Evolutionary conservation across 352 stramenopile genomes (phyloP).

Genomic region (Phytophthora vignae): DNA sequence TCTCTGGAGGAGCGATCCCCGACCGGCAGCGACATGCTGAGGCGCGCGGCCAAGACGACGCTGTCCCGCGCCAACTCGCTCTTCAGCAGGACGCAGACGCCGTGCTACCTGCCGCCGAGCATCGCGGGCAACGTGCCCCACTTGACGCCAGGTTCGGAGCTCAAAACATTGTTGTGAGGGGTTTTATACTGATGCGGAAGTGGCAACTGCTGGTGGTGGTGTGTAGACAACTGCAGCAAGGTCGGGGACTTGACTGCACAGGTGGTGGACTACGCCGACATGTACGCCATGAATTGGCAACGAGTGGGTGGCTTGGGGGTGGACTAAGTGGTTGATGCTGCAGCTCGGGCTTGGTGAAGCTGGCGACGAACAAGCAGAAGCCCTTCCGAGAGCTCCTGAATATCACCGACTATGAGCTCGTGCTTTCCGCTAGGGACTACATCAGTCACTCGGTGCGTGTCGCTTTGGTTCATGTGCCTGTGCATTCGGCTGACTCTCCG

Average conservation of each 20-base stretch:
- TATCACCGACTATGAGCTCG: conserved; percentile 48
- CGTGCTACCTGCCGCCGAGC: conserved; percentile 77
- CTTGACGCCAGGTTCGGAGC: conserved; percentile 63
- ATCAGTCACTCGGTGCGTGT: conserved; percentile 52
- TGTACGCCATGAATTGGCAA: conserved; percentile 47
- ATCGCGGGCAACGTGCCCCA: conserved; percentile 75
- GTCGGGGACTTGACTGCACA: conserved; percentile 66
- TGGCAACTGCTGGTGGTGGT: neutral
- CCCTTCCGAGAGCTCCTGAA: conserved; percentile 64
- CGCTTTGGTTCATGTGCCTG: neutral
- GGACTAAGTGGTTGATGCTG: neutral
- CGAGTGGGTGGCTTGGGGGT: neutral
- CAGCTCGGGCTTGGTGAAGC: conserved; percentile 29
- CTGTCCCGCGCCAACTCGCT: conserved; percentile 28
- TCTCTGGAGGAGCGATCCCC: conserved; percentile 24
- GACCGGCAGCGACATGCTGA: conserved; percentile 42
- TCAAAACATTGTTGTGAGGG: neutral
- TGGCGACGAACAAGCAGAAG: conserved; percentile 48
- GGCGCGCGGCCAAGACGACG: conserved; percentile 16
- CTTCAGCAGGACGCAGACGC: conserved; percentile 56
- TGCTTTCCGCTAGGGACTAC: conserved; percentile 82
- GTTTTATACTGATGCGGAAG: neutral
- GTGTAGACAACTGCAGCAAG: conserved; percentile 69
- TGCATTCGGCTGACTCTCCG: neutral
- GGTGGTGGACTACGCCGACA: conserved; percentile 75